These are phyloP conservation scores for Penicillium olsonii DNA, from an alignment of 2,329 filamentous ascomycete species.

Conservation along the genomic window DNA sequence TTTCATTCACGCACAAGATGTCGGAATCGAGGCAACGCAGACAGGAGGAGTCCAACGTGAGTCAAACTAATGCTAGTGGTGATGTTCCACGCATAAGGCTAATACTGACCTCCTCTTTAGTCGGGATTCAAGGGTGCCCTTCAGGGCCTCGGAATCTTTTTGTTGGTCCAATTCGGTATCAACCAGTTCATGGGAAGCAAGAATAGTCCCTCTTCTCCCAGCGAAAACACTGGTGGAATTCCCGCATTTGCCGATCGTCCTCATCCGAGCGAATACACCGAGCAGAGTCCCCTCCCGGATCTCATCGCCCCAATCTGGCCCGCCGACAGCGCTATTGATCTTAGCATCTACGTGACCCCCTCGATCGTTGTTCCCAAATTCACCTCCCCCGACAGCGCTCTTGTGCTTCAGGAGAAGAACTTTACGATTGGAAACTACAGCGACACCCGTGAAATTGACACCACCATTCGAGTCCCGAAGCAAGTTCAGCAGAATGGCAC, in stretches of 20 bases:
- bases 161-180: slow-evolving; percentile 59
- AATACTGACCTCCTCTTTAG: slow-evolving; percentile 33
- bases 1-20: slow-evolving; percentile 32
- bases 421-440: slow-evolving; percentile 79
- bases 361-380: slow-evolving; percentile 67
- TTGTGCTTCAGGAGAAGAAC: slow-evolving; percentile 76
- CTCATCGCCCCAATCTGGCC: slow-evolving; percentile 91
- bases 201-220: slow-evolving; percentile 24
- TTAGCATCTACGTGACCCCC: slow-evolving; percentile 80
- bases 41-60: slow-evolving; percentile 36
- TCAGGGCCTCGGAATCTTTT: slow-evolving; percentile 62
- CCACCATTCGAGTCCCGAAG: slow-evolving; percentile 73
- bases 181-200: slow-evolving; percentile 55
- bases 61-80: slow-evolving; percentile 12
- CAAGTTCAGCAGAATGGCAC: slow-evolving; percentile 89
- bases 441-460: slow-evolving; percentile 75
- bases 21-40: slow-evolving; percentile 42
- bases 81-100: not conserved
- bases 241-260: slow-evolving; percentile 68
- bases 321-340: slow-evolving; percentile 73
- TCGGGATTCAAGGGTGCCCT: slow-evolving; percentile 46
- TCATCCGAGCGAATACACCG: slow-evolving; percentile 40
- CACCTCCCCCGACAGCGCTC: slow-evolving; percentile 63
- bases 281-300: slow-evolving; percentile 55
- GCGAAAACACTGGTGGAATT: slow-evolving; percentile 44